Percentiles rank a stretch among this genome's conserved stretches.
These are phyloP conservation scores for Lyophyllum atratum DNA, from an alignment of 768 basidiomycete genomes.

Conservation along the genomic window DNA sequence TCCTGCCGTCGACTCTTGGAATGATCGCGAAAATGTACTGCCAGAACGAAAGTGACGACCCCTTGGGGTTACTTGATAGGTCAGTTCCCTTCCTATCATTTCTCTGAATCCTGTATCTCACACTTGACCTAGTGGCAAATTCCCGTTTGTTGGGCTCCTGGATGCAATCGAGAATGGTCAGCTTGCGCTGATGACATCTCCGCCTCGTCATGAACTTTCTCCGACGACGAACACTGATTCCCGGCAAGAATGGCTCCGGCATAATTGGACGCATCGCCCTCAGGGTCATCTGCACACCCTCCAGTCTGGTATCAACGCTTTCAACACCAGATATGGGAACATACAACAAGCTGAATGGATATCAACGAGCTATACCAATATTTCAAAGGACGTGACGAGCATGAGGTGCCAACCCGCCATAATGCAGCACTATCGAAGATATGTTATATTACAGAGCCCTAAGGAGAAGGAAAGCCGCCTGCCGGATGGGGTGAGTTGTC, in stretches of 20 bases:
- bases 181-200: slow-evolving; percentile 54
- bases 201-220: slow-evolving; percentile 34
- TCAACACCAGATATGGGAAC: slow-evolving; percentile 37
- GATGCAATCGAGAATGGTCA: slow-evolving; percentile 56
- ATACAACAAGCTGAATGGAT: slow-evolving; percentile 34
- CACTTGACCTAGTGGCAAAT: slow-evolving; percentile 34
- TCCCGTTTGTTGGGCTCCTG: slow-evolving; percentile 43
- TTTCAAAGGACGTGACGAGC: slow-evolving; percentile 47
- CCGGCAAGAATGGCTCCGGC: slow-evolving; percentile 39
- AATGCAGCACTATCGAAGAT: slow-evolving; percentile 65
- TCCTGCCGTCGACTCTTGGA: slow-evolving; percentile 66
- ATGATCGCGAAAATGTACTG: slow-evolving; percentile 45
- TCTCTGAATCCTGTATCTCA: neutral
- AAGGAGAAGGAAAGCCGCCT: slow-evolving; percentile 26
- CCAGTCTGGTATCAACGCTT: slow-evolving; percentile 41
- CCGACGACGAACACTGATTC: slow-evolving; percentile 20
- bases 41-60: slow-evolving; percentile 33
- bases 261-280: slow-evolving; percentile 30
- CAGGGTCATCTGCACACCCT: slow-evolving; percentile 43
- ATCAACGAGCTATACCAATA: slow-evolving; percentile 42
- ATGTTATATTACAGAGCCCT: slow-evolving; percentile 53
- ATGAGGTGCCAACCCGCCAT: slow-evolving; percentile 68
- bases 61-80: slow-evolving; percentile 41
- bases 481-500: slow-evolving; percentile 46
- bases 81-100: slow-evolving; percentile 23